phyloP scores from a whole-genome alignment of 169 alveolate species.

The Cryptosporidium tyzzeri region DNA sequence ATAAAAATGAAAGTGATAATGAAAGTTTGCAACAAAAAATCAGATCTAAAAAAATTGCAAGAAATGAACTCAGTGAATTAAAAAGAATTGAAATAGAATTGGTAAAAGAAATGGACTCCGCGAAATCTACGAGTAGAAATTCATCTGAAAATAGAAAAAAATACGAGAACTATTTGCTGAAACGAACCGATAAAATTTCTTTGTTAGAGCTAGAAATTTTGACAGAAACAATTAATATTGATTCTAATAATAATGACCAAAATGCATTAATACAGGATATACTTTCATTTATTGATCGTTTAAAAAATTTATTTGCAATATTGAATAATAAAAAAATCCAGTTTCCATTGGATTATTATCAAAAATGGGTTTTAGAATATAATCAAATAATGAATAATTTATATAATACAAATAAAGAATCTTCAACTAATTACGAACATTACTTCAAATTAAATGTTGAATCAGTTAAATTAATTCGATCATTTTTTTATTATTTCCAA shows the following conservation, averaged over 20 bases:
- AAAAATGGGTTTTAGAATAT: slow-evolving; percentile 55
- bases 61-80: slow-evolving; percentile 36
- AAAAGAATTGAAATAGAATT: slow-evolving; percentile 48
- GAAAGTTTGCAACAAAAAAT: slow-evolving; percentile 2
- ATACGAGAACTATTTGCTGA: neutral
- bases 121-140: slow-evolving; percentile 33
- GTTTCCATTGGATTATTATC: slow-evolving; percentile 49
- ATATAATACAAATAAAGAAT: slow-evolving; percentile 1
- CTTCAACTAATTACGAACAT: neutral
- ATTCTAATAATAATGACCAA: slow-evolving; percentile 10
- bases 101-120: slow-evolving; percentile 57
- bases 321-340: neutral
- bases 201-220: slow-evolving; percentile 40
- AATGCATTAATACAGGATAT: slow-evolving; percentile 8
- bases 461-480: slow-evolving; percentile 36
- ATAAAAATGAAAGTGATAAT: neutral
- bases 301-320: neutral
- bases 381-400: slow-evolving; percentile 1
- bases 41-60: slow-evolving; percentile 17
- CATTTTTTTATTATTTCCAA: slow-evolving; percentile 30
- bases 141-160: slow-evolving; percentile 41
- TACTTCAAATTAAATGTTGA: slow-evolving; percentile 24
- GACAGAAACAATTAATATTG: slow-evolving; percentile 56
- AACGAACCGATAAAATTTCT: slow-evolving; percentile 3
- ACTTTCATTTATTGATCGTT: slow-evolving; percentile 2